Base-by-base conservation (phyloP, 768 basidiomycete genomes). In the Hebeloma cylindrosporum region DNA sequence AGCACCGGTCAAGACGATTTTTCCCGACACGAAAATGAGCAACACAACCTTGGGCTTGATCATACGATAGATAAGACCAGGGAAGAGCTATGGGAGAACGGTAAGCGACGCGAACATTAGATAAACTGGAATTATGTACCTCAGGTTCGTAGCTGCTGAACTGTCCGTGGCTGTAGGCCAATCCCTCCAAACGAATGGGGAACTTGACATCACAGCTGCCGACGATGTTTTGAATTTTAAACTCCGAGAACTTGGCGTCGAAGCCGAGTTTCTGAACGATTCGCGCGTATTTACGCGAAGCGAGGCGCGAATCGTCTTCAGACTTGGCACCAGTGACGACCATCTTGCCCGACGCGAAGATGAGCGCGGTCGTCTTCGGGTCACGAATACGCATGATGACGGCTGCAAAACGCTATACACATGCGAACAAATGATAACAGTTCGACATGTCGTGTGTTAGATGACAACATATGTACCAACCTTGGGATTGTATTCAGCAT, bases 351-450 rank as follows among this genome's bases (percentile, higher is more conserved):
- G 93, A 95, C 25, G 96, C 96, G 68, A 99, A 99, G 68, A 99
- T 98, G 57, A 99, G 83, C 17, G 95, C 96, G 40, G 96, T 99
- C 48, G 96, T 99, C 78, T 99, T 99, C 39, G 96, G 96, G 59
- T 98, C 96, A 56, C 96, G 93, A 62, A 99, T 98, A 68, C 96
- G 92, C 96, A 99, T 99, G 72, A 99, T 98, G 57, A 98, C 96
- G 49, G 96, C 96, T 58, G 95, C 96, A 75, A 99, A 99, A 86
- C 96, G 96, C 96, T 99, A 74, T 44, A 72, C 61, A 64, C 53
- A 70, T 60, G 71, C 66, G 68, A 72, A 74, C 69, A 76, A 53
- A 72, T 70, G 72, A 73, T 70, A 75, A 72, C 72, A 80, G 79
- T 77, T 79, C 76, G 78, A 74, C 70, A 75, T 75, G 69, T 60